A percentile compares a stretch with the other conserved stretches of the same genome.
phyloP scores from a whole-genome alignment of 78 protist species.

The Capsaspora owczarzaki region DNA sequence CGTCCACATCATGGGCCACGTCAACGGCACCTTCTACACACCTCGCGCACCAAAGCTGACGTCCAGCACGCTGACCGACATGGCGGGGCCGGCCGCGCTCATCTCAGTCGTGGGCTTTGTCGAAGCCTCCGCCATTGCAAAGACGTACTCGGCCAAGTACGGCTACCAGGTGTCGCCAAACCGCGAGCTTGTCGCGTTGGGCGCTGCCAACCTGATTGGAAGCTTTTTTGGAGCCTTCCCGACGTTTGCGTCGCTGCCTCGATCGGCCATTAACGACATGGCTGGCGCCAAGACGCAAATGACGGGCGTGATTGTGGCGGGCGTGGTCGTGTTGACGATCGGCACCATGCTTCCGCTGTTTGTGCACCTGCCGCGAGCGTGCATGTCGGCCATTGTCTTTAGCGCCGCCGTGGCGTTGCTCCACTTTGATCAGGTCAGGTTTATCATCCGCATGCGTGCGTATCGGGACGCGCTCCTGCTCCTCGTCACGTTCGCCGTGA shows the following conservation, averaged over 20 bases:
- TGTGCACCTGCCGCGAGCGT: neutral
- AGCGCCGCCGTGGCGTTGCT: neutral
- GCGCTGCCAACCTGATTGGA: slow-evolving; percentile 55
- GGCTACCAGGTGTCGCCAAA: slow-evolving; percentile 38
- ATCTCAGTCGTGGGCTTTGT: slow-evolving; percentile 53
- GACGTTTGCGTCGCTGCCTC: slow-evolving; percentile 52
- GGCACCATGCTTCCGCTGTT: neutral
- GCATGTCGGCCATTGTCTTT: neutral
- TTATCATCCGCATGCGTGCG: neutral
- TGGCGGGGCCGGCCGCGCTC: slow-evolving; percentile 27
- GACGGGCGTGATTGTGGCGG: neutral
- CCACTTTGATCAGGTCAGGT: too few species aligned
- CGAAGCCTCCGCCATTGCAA: slow-evolving; percentile 50
- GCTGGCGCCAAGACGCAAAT: neutral
- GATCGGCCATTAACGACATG: slow-evolving; percentile 5
- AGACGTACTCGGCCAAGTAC: slow-evolving; percentile 37
- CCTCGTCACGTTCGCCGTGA: slow-evolving; percentile 37
- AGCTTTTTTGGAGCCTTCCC: slow-evolving; percentile 58
- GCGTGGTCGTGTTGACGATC: neutral
- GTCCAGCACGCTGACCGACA: neutral
- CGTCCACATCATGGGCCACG: neutral
- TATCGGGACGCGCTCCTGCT: slow-evolving; percentile 34
- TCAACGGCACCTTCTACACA: neutral
- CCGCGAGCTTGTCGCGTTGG: slow-evolving; percentile 72
- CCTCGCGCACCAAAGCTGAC: neutral